A percentile compares a stretch with the other conserved stretches of the same genome.
Evolutionary conservation across 306 rosid species (phyloP).

Genomic region (Senna tora): DNA sequence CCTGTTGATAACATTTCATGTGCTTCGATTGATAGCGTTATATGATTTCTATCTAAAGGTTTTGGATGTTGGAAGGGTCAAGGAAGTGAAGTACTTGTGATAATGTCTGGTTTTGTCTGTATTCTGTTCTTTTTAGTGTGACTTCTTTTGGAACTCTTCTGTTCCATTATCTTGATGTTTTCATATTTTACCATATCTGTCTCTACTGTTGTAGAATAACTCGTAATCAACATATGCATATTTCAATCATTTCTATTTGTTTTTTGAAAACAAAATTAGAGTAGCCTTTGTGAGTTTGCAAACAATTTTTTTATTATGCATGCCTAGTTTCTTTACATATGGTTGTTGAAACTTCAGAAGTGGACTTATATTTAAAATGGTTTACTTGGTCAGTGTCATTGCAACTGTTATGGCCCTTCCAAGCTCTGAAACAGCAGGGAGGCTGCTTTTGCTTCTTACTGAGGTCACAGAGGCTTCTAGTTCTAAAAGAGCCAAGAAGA

Average conservation of each 20-base stretch:
- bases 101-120: neutral
- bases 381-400: conserved; percentile 61
- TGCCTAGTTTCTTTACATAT: conserved; percentile 7
- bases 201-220: neutral
- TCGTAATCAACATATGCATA: conserved; percentile 16
- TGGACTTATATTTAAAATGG: conserved; percentile 30
- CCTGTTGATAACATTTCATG: neutral
- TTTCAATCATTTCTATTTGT: neutral
- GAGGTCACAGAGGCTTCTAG: conserved; percentile 59
- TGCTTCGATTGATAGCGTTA: neutral
- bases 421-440: conserved; percentile 70
- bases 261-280: neutral
- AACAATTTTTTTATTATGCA: neutral
- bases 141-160: neutral
- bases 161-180: neutral
- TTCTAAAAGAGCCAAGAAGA: conserved; percentile 79
- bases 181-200: neutral
- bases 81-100: neutral
- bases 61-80: neutral
- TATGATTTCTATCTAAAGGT: neutral
- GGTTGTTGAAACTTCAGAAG: conserved; percentile 1
- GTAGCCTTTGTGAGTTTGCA: neutral
- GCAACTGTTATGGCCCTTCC: conserved; percentile 84
- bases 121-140: neutral
- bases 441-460: conserved; percentile 72